phyloP scores from a whole-genome alignment of 441 rosid species.

The Aleurites moluccanus region DNA sequence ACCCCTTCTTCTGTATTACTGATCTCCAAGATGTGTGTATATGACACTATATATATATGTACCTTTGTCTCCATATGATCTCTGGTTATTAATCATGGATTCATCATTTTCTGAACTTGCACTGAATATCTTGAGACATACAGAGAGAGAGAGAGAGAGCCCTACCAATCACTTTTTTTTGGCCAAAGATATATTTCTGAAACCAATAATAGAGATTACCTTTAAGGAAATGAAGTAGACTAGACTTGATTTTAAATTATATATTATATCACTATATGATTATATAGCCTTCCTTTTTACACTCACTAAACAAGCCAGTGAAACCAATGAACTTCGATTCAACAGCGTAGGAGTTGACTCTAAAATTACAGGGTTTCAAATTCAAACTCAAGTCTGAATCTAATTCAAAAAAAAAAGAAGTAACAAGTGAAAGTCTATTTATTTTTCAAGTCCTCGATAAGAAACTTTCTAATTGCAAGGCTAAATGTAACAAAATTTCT shows the following conservation, averaged over 20 bases:
- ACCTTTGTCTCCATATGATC: background rate
- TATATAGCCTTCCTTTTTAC: background rate
- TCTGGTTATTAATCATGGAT: constrained; percentile 7
- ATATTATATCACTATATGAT: no score
- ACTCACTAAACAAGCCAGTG: no score
- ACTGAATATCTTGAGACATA: background rate
- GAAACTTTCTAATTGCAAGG: background rate
- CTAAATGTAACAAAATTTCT: constrained; percentile 1
- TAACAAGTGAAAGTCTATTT: no score
- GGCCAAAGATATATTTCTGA: constrained; percentile 4
- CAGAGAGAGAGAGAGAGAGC: no score
- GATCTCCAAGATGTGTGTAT: background rate
- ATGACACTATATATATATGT: no score
- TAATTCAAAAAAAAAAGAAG: background rate
- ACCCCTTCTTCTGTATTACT: no score
- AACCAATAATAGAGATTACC: background rate
- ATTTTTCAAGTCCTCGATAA: background rate
- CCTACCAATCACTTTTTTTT: background rate
- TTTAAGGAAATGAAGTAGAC: constrained; percentile 8
- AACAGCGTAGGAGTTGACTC: no score
- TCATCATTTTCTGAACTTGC: constrained; percentile 14
- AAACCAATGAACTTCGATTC: no score
- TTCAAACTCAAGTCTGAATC: background rate
- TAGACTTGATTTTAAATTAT: background rate
- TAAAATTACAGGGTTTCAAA: no score